Base-by-base conservation (phyloP, 495 filamentous ascomycete species). In the Talaromyces nanjingensis region DNA sequence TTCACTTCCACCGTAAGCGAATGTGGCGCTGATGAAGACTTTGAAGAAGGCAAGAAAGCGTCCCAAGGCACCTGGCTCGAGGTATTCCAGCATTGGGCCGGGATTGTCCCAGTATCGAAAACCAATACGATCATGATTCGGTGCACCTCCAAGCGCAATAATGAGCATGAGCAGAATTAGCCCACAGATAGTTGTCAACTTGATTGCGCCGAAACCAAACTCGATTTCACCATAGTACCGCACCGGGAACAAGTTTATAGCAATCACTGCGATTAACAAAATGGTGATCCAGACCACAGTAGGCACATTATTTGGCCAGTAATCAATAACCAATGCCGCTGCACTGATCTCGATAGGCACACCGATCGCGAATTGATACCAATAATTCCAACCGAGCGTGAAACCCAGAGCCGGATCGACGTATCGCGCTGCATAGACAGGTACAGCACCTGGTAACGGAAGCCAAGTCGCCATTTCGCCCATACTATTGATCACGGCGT, bases 401-500 rank as follows among this genome's bases (percentile, higher is more conserved):
- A 92, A 91, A 29, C 89, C 89, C 64, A 92, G 71, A 58, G 85
- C 85, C 22, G 82, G 80, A 66, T 90, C 87, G 56, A 87, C 83
- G 63, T 89, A 92, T 33, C 89, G 81, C 37, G 83, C 82, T 62
- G 85, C 86, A 69, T 89, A 89, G 63, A 88, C 80, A n/a, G 88
- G 87, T 66, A 91, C 88, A 8, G 87, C 84, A 56, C 90, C 89
- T 1, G 84, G 83, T 12, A 91, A 81, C 5, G 90, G 90, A 16
- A 91, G 81, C 67, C 84, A 92, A 29, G 88, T 87, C 6, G 87
- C 84, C 87, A 92, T 89, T 74, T 92, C 89, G 39, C 87, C 87
- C 49, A 80, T 68, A 39, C 69, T 53, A 25, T 52, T 62, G 12
- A 62, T 54, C 8, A 78, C 62, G 9, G 64, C 66, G 66, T 83